A percentile compares a stretch with the other conserved stretches of the same genome.
Conservation (phyloP, 2,329 filamentous ascomycete species). For the Thyridium curvatum region DNA sequence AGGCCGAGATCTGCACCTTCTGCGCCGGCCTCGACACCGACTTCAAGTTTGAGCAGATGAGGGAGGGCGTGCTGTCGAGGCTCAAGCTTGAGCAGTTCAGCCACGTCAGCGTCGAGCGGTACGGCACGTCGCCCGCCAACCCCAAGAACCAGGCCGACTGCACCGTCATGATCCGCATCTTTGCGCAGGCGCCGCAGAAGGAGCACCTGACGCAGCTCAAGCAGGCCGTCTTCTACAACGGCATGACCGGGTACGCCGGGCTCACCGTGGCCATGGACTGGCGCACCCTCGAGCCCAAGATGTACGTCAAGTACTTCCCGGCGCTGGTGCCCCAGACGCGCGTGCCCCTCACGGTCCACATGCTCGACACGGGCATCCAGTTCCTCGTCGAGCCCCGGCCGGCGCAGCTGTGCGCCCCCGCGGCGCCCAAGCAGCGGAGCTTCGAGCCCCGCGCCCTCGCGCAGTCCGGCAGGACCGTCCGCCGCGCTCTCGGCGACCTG, state of each 20-base stretch:
- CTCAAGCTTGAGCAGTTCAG: constrained; percentile 18
- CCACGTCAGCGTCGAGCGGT: constrained; percentile 20
- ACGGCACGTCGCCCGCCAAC: constrained; percentile 14
- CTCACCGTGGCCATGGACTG: constrained; percentile 27
- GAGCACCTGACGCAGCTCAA: constrained; percentile 12
- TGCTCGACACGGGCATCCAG: not conserved
- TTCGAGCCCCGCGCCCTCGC: constrained; percentile 3
- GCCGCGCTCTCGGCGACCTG: constrained; percentile 19
- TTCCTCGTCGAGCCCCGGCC: not conserved
- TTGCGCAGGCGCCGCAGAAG: constrained; percentile 22
- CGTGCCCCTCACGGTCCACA: constrained; percentile 7
- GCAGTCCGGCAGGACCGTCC: constrained; percentile 8
- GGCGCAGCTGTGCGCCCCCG: not conserved
- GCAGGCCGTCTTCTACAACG: constrained; percentile 18
- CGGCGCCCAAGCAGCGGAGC: not conserved
- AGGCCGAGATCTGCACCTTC: constrained; percentile 13
- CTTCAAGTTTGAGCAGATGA: constrained; percentile 19
- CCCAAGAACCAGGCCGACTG: constrained; percentile 25
- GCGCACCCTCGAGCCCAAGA: constrained; percentile 24
- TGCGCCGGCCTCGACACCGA: constrained; percentile 3
- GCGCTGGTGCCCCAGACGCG: constrained; percentile 9
- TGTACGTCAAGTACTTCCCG: constrained; percentile 25
- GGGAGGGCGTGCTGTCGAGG: constrained; percentile 15
- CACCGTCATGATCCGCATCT: constrained; percentile 34
- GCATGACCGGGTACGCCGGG: constrained; percentile 24